Conservation (phyloP, 2,329 filamentous ascomycete species). For the Phoma herbarum region DNA sequence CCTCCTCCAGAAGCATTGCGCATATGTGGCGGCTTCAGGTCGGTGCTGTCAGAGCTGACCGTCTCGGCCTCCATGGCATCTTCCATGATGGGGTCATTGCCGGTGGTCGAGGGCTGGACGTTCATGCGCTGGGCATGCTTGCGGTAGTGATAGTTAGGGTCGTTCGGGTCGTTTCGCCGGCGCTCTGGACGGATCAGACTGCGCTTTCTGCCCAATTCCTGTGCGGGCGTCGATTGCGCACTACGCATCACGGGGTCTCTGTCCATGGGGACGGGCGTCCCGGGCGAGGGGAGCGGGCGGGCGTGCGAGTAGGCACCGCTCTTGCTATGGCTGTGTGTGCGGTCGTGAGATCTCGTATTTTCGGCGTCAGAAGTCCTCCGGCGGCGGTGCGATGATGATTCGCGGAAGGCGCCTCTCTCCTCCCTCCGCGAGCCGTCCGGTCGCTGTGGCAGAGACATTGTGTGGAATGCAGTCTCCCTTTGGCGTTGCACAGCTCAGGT, state of each 20-base stretch:
- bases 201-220: slow-evolving; percentile 74
- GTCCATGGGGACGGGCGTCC: slow-evolving; percentile 54
- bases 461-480: slow-evolving; percentile 36
- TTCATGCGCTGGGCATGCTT: slow-evolving; percentile 95
- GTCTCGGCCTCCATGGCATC: slow-evolving; percentile 65
- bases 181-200: slow-evolving; percentile 91
- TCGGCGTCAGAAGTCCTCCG: slow-evolving; percentile 74
- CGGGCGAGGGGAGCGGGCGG: slow-evolving; percentile 57
- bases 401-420: slow-evolving; percentile 65
- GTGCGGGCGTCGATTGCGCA: slow-evolving; percentile 48
- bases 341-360: slow-evolving; percentile 60
- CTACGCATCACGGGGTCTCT: slow-evolving; percentile 62
- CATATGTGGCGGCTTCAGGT: slow-evolving; percentile 56
- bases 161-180: slow-evolving; percentile 81
- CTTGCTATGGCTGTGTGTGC: slow-evolving; percentile 47
- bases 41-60: slow-evolving; percentile 70
- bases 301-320: slow-evolving; percentile 54
- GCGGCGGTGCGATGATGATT: slow-evolving; percentile 73
- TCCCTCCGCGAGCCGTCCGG: slow-evolving; percentile 63
- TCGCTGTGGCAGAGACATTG: slow-evolving; percentile 64
- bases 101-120: slow-evolving; percentile 87
- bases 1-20: slow-evolving; percentile 50
- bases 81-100: slow-evolving; percentile 87
- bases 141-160: slow-evolving; percentile 95
- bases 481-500: slow-evolving; percentile 8